phyloP scores from a whole-genome alignment of 179 eudicot genomes.

The Heliamphora pulchella region DNA sequence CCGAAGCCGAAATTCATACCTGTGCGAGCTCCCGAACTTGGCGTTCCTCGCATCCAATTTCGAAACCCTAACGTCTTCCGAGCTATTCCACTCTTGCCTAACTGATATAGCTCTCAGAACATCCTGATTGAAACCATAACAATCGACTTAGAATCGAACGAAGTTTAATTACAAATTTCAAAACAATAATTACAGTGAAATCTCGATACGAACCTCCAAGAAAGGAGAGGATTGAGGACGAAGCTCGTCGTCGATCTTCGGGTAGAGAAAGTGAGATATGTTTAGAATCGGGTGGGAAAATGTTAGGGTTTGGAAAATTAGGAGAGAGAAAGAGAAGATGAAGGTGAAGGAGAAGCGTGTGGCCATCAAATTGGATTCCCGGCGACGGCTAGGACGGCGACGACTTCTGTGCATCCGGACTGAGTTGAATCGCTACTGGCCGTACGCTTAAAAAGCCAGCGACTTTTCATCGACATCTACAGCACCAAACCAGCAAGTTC shows the following conservation, averaged over 20 bases:
- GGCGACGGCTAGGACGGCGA: neutral
- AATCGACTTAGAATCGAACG: neutral
- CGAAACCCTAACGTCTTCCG: conserved; percentile 30
- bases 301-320: conserved; percentile 7
- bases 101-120: conserved; percentile 35
- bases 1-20: conserved; percentile 30
- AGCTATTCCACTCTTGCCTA: conserved; percentile 31
- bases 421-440: neutral
- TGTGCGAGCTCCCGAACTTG: conserved; percentile 22
- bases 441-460: neutral
- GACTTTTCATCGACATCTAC: no score
- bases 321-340: conserved; percentile 12
- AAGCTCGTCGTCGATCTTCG: conserved; percentile 21
- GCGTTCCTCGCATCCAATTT: conserved; percentile 31
- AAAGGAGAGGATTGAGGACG: conserved; percentile 26
- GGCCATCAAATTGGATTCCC: neutral
- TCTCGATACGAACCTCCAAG: conserved; percentile 21
- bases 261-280: conserved; percentile 37
- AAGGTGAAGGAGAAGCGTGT: neutral
- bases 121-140: conserved; percentile 26
- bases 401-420: neutral
- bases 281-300: conserved; percentile 22
- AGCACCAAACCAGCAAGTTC: no score
- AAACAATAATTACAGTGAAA: neutral
- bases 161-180: neutral